Evolutionary conservation across 768 basidiomycete species (phyloP), one percentile per base, ranked within the genome.

Genomic region (Phaeolepiota aurea): DNA sequence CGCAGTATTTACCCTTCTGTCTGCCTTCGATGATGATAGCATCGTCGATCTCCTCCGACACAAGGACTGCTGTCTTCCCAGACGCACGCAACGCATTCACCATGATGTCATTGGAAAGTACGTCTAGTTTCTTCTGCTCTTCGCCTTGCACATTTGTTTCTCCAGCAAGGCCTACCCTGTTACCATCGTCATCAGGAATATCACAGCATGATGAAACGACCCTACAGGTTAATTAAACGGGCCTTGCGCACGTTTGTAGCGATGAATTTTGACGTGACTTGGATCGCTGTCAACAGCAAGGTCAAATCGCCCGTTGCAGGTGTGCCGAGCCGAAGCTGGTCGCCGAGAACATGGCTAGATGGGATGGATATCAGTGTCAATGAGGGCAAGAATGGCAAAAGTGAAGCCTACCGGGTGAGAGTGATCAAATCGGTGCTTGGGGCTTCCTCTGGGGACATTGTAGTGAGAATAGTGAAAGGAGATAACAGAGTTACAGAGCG

Each of bases 51-150:
- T 97, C 93, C 62, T 99, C 96, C 13, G 91, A 93, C 46, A 99
- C 91, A 50, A 99, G 84, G 11, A 99, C 96, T 11, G 91, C 86
- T 4, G 83, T 88, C 75, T 92, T 96, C 40, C 96, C 91, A n/a
- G 88, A 93, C 2, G 93, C 93, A 31, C 89, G 79, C 22, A 99
- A 77, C 35, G 93, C 84, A 55, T 97, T 97, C 53, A 98, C 77
- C 96, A 99, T 98, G 73, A 99, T 99, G 59, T 99, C 93, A 59
- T 99, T 97, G 11, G 91, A 87, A 21, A 96, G 71, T n/a, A 96
- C 83, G 55, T 96, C 93, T 40, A 99, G 75, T 66, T 99, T 99
- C 75, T 99, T 99, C 73, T 99, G 96, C 56, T 98, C 96, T 61
- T 98, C 96, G 15, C 96, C 96, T 63, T 93, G 90, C 5, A 93